Base-by-base conservation (phyloP, 1,284 basidiomycete genomes). In the Fomitopsis palustris region DNA sequence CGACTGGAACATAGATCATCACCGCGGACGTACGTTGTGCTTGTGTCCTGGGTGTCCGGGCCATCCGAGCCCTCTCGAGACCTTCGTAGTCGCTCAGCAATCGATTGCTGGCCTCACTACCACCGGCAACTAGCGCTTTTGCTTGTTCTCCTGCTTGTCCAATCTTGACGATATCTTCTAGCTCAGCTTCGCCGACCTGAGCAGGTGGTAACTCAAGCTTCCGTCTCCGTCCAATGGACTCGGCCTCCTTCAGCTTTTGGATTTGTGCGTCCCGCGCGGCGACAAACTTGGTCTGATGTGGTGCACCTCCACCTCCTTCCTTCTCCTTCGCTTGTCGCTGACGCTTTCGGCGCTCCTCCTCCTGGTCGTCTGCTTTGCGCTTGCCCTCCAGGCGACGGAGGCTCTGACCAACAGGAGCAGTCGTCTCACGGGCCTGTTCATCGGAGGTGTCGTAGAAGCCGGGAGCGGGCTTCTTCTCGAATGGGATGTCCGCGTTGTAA, bases 161-260 rank as follows among this genome's bases (percentile, higher is more conserved):
- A 66, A 99, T 96, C 80, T 99, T 99, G 68, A 98, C 96, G 67
- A 99, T 98, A 67, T 98, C 95, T 76, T 99, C 97, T 54, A 99
- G 76, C 75, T 99, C 96, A 7, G 82, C 77, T 75, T 99, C 95
- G n/a, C 93, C 93, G 3, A 99, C 97, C 70, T 99, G 96, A 1
- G 96, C 94, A 21, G 81, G 79, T 0, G 97, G 97, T 12, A 99
- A 81, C 60, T 87, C 85, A 52, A 99, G 80, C 73, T 93, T 93
- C 66, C 94, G 78, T 62, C 97, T 79, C 67, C 95, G 86, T 27
- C 93, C 91, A 60, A 99, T 96, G 59, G 93, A 93, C 74, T 98
- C 95, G 19, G 95, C 95, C 73, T 99, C 96, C 72, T 96, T 96
- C 63, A 98, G 80, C 74, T 96, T 96, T 71, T 96, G 93, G 64